Evolutionary conservation across 441 rosid species (phyloP), one percentile per base, ranked within the genome.

Genomic region (Macaranga tanarius): DNA sequence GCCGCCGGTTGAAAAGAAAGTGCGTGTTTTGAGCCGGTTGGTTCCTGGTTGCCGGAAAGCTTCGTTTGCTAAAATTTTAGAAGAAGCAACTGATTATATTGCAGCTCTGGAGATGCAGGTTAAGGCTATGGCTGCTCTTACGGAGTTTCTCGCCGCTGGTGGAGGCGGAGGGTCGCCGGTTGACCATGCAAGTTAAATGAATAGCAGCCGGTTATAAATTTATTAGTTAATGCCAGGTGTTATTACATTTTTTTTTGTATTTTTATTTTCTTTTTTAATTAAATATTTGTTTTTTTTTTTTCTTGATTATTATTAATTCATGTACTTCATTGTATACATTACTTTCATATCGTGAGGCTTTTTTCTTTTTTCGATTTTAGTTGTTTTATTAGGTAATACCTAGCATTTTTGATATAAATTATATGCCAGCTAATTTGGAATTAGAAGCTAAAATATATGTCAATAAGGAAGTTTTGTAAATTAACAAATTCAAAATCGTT

Each of bases 31-130:
- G 55, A 83, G 99, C 79, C 87, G 92, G 81, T 70, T 95, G 76
- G 97, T 95, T 76, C 99, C 99, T 23, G 99, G 99, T 68, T 95
- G 99, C 89, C 87, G 89, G 71, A 92, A 90, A 76, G 90, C 88
- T 42, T 77, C 93, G 6, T 79, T 91, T 42, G 87, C 90, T 19
- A 92, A 83, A 68, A 84, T 95, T 44, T 84, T 95, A 67, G 97
- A 95, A 73, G 97, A 95, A 75, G 85, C 93, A 0, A 81, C 87
- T 0, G 99, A 95, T 83, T 95, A 95, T 69, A 91, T 95, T 66
- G 90, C 92, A 20, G 99, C 99, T 0, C 84, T 92, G 75, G 94
- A 95, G 96, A 92, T 95, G 99, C 97, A 95, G 73, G 85, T 95
- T 51, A 87, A 91, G 67, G 89, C 92, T 60, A 89, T 95, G 99